Evolutionary conservation across 2,329 filamentous ascomycete genomes (phyloP).

Genomic region (Colletotrichum tropicale): DNA sequence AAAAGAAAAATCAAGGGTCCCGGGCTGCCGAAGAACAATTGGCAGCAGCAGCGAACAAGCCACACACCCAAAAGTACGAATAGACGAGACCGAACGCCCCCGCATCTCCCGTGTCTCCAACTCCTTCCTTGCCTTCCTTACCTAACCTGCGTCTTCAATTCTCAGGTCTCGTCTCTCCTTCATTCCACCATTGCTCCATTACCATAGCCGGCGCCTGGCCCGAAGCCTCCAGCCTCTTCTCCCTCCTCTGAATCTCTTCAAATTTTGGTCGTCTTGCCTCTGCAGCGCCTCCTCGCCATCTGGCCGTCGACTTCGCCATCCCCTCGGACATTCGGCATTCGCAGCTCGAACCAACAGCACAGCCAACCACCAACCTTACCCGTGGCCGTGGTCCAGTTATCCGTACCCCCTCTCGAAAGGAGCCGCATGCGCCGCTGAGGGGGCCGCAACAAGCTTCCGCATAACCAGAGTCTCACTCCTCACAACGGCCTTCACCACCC

Average conservation of each 20-base stretch:
- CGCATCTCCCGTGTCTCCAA: not conserved
- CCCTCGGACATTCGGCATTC: constrained; percentile 3
- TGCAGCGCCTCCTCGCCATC: not conserved
- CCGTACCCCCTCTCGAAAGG: not conserved
- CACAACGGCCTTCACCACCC: not conserved
- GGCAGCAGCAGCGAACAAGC: not conserved
- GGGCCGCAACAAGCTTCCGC: not conserved
- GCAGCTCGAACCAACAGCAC: not conserved
- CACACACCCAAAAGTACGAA: not conserved
- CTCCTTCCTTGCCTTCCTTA: not conserved
- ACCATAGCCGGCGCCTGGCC: not conserved
- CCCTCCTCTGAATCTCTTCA: not conserved
- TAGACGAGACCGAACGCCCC: not conserved
- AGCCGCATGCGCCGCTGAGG: not conserved
- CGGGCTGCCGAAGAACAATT: not conserved
- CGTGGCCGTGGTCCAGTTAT: not conserved
- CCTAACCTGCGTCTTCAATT: not conserved
- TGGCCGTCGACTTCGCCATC: not conserved
- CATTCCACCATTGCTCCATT: not conserved
- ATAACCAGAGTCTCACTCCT: not conserved
- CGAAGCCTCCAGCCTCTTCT: not conserved
- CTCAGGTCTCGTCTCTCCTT: not conserved
- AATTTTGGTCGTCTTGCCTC: not conserved
- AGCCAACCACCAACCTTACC: not conserved
- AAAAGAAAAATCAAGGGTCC: not conserved